Conservation (phyloP, 129 eudicot species). For the Smallanthus sonchifolius region DNA sequence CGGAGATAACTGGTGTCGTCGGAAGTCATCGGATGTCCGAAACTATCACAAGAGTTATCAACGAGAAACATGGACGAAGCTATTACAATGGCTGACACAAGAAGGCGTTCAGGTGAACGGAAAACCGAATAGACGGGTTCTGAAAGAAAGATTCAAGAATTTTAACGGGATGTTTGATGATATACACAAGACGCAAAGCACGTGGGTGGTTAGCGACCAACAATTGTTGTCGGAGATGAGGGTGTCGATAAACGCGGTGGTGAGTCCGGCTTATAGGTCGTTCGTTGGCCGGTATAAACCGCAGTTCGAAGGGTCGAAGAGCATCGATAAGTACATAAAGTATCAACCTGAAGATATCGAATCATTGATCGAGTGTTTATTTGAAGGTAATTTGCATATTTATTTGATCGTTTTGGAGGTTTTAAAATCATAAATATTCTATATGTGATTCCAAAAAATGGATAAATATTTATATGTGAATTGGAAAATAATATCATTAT, state of each 20-base stretch:
- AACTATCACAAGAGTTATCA: constrained; percentile 83
- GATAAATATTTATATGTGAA: no score
- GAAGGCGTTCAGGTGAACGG: constrained; percentile 63
- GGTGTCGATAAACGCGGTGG: constrained; percentile 64
- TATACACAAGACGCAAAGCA: constrained; percentile 64
- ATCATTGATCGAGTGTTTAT: constrained; percentile 61
- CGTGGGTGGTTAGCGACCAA: constrained; percentile 81
- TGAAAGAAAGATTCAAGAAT: constrained; percentile 70
- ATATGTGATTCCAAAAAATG: no score
- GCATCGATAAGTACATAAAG: constrained; percentile 67
- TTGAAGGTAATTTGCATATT: constrained; percentile 47
- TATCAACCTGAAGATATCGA: constrained; percentile 89
- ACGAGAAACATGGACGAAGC: constrained; percentile 64
- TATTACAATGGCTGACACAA: constrained; percentile 51
- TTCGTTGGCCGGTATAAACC: constrained; percentile 71
- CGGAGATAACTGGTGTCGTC: constrained; percentile 66
- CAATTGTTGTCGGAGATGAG: constrained; percentile 79
- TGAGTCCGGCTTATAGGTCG: constrained; percentile 86
- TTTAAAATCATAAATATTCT: not conserved
- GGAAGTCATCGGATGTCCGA: constrained; percentile 65
- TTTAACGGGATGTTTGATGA: constrained; percentile 74
- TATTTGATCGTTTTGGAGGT: not conserved
- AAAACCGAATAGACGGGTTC: constrained; percentile 41
- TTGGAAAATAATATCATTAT: no score
- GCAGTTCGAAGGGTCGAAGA: constrained; percentile 44